These are phyloP conservation scores for Ehretia macrophylla DNA, from an alignment of 257 asterid species.

Conservation along the genomic window DNA sequence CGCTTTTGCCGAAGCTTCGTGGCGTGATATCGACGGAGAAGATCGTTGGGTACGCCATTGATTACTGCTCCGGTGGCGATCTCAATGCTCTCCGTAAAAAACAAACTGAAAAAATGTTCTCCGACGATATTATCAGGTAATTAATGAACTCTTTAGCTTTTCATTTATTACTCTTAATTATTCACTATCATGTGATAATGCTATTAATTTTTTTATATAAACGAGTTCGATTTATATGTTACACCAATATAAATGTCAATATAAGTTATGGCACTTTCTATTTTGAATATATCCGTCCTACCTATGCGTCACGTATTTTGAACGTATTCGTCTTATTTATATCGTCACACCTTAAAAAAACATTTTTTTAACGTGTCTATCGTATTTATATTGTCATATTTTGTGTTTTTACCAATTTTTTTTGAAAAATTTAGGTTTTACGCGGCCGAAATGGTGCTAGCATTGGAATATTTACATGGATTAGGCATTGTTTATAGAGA, in stretches of 20 bases:
- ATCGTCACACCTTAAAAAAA: too few species aligned
- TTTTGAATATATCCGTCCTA: neutral
- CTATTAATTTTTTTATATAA: too few species aligned
- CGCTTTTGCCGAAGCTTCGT: constrained; percentile 77
- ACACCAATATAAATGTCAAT: too few species aligned
- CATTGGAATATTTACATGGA: constrained; percentile 77
- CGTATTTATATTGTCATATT: too few species aligned
- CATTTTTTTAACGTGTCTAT: too few species aligned
- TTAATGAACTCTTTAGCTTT: neutral
- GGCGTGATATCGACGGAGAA: constrained; percentile 68
- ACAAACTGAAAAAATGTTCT: constrained; percentile 88
- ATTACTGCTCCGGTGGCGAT: constrained; percentile 92
- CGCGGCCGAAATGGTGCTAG: constrained; percentile 84
- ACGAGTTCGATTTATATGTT: too few species aligned
- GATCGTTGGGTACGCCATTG: constrained; percentile 80
- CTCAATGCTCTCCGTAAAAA: constrained; percentile 62
- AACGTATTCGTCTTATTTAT: too few species aligned
- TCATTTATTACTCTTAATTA: too few species aligned
- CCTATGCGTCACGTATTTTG: too few species aligned
- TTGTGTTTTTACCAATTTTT: neutral
- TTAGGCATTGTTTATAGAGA: constrained; percentile 83
- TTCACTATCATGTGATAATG: too few species aligned
- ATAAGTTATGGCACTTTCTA: neutral
- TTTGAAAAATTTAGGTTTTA: constrained; percentile 51
- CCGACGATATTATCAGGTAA: constrained; percentile 88